These are phyloP conservation scores for Candolleomyces efflorescens DNA, from an alignment of 768 basidiomycete genomes.

Conservation along the genomic window DNA sequence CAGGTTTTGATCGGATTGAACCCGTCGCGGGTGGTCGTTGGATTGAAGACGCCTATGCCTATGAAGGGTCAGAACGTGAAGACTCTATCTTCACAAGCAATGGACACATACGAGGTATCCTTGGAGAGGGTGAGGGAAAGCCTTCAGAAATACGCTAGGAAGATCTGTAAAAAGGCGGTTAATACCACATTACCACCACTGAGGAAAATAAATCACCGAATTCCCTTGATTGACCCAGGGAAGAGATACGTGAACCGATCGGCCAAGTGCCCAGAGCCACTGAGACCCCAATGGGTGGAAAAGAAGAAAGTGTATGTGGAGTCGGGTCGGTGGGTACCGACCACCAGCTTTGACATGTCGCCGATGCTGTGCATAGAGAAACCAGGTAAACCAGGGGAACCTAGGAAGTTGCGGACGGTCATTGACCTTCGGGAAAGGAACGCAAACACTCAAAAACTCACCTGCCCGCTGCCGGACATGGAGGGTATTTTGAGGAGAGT, in stretches of 20 bases:
- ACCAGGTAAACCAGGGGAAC: conserved; percentile 11
- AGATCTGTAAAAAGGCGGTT: conserved; percentile 16
- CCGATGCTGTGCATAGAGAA: conserved; percentile 30
- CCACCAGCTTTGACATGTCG: conserved; percentile 23
- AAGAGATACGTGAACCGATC: conserved; percentile 29
- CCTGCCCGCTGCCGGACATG: conserved; percentile 15
- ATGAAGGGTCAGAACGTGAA: conserved; percentile 13
- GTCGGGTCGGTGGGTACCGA: conserved; percentile 24
- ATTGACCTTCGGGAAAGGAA: conserved; percentile 28
- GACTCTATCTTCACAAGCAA: conserved; percentile 12
- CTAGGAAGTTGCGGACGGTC: conserved; percentile 19
- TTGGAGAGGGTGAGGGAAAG: conserved; percentile 15
- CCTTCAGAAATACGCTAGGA: conserved; percentile 18
- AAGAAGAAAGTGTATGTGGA: conserved; percentile 22
- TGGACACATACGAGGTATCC: conserved; percentile 10
- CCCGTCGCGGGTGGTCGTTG: conserved; percentile 21
- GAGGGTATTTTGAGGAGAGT: too few species aligned
- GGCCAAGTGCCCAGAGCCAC: conserved; percentile 33
- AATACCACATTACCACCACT: conserved; percentile 27
- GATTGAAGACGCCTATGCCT: conserved; percentile 13
- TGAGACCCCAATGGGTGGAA: conserved; percentile 23
- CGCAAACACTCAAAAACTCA: conserved; percentile 15
- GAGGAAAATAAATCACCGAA: conserved; percentile 31
- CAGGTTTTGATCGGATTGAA: conserved; percentile 21
- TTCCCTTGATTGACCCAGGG: conserved; percentile 33